Evolutionary conservation across 1,139 yeast genomes (phyloP).

Genomic region (Kodamaea anthophila): DNA sequence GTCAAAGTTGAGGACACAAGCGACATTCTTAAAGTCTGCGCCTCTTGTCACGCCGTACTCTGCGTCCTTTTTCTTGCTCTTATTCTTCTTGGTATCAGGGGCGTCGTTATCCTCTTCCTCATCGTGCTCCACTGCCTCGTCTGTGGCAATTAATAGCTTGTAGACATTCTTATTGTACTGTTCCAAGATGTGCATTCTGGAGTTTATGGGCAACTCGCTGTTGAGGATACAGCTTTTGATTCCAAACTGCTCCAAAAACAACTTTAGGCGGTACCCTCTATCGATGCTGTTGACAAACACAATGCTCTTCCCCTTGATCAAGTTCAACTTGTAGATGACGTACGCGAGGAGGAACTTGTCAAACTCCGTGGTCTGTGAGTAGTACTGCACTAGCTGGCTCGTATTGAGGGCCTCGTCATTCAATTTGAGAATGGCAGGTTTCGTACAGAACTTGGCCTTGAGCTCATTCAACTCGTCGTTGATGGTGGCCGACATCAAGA

Average conservation of each 20-base stretch:
- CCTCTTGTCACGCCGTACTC: constrained; percentile 97
- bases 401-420: constrained; percentile 57
- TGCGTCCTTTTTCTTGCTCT: constrained; percentile 43
- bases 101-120: constrained; percentile 48
- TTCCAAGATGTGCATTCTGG: constrained; percentile 91
- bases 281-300: constrained; percentile 91
- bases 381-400: constrained; percentile 72
- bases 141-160: constrained; percentile 87
- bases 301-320: constrained; percentile 87
- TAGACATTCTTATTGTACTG: constrained; percentile 90
- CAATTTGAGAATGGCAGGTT: constrained; percentile 77
- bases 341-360: constrained; percentile 88
- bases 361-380: constrained; percentile 79
- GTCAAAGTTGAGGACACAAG: constrained; percentile 94
- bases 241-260: constrained; percentile 93
- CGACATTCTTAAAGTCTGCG: constrained; percentile 92
- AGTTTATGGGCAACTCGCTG: constrained; percentile 87
- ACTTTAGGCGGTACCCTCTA: constrained; percentile 86
- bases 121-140: constrained; percentile 58
- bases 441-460: constrained; percentile 72
- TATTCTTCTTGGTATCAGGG: constrained; percentile 21
- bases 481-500: constrained; percentile 94
- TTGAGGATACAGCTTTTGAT: constrained; percentile 82
- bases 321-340: constrained; percentile 81
- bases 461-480: constrained; percentile 78